Base-by-base conservation (phyloP, 2,329 filamentous ascomycete species). In the Colletotrichum karsti region DNA sequence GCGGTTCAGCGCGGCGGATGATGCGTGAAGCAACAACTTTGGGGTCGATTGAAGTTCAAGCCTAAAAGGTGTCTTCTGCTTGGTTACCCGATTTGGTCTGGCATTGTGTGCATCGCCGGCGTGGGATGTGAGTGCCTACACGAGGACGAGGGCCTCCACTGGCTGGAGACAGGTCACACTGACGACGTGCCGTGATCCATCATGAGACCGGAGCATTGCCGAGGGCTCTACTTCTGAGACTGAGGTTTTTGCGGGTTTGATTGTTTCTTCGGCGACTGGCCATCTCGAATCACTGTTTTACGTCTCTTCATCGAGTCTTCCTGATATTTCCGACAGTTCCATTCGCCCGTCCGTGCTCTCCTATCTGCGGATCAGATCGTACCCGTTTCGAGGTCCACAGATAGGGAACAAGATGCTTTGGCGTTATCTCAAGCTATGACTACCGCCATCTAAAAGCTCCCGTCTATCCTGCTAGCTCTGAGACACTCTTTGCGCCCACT, bases 321-420 rank as follows among this genome's bases (percentile, higher is more conserved):
- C 44, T 56, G 24, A 54, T 54, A 58, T 53, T 53, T 65, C 53
- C 54, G 30, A 54, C 41, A 20, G 12, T 28, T 37, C 46, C 30
- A 58, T 65, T 68, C 54, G 50, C 26, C 58, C 63, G 46, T 55
- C 60, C 53, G 64, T 67, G 53, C 59, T 67, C 39, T 13, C 51
- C 55, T 51, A 51, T 68, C 39, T 48, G 60, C 54, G 65, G 54
- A 59, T 65, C 60, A 65, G 65, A 68, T 68, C 65, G 65, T 68
- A 58, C 39, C 48, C 39, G 39, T 66, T 28, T 22, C 30, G 33
- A 51, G 66, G 67, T 62, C 66, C 63, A 69, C 62, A 67, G 66
- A 69, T 69, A 69, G 66, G 46, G 42, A 26, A 57, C 54, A 13
- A n/a, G 46, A 41, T 18, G 39, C 18, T 41, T 42, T 35, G 48